Conservation (phyloP, 768 basidiomycete species). For the Boletus reticuloceps region DNA sequence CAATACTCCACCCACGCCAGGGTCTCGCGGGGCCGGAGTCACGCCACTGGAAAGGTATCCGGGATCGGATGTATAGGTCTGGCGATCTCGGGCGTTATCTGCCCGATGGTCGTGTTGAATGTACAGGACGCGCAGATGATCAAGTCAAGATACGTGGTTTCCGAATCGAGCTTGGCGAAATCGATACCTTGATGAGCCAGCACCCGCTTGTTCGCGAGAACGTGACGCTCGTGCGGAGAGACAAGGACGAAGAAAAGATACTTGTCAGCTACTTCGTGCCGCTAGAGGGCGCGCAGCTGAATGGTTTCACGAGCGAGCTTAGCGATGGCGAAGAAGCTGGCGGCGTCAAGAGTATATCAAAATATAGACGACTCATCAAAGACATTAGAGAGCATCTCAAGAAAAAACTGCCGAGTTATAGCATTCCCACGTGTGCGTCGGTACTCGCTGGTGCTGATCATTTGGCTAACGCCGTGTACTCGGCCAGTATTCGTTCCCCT, state of each 20-base stretch:
- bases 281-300: constrained; percentile 61
- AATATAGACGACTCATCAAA: constrained; percentile 86
- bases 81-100: constrained; percentile 95
- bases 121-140: constrained; percentile 95
- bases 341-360: constrained; percentile 72
- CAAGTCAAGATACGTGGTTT: constrained; percentile 99
- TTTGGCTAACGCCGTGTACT: constrained; percentile 3
- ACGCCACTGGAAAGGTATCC: constrained; percentile 88
- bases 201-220: constrained; percentile 96
- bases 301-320: constrained; percentile 69
- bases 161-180: constrained; percentile 97
- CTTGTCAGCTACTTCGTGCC: constrained; percentile 98
- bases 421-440: constrained; percentile 80
- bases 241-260: constrained; percentile 99
- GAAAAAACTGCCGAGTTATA: constrained; percentile 94
- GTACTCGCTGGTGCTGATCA: neutral
- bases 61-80: constrained; percentile 97
- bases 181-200: constrained; percentile 92
- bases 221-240: constrained; percentile 92
- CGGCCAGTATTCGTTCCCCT: constrained; percentile 87
- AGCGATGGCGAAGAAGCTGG: constrained; percentile 47
- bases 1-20: constrained; percentile 58
- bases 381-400: constrained; percentile 94
- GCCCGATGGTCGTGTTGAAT: constrained; percentile 91
- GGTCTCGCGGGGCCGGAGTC: constrained; percentile 69